These are phyloP conservation scores for Fraxinus greggii DNA, from an alignment of 305 asterid genomes.

Conservation along the genomic window DNA sequence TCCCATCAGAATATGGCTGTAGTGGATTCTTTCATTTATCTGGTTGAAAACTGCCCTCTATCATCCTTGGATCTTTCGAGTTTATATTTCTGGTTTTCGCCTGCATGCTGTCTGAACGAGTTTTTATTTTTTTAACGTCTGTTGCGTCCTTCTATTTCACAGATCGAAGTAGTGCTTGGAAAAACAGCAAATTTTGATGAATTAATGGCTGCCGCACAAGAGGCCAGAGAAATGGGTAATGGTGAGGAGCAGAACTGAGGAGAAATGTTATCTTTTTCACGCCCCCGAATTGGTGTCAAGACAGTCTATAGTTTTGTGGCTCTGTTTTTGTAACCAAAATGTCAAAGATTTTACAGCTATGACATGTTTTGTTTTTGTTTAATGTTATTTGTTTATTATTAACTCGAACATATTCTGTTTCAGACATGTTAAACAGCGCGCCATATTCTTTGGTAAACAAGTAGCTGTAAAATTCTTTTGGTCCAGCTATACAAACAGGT, in stretches of 20 bases:
- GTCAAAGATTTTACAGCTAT: constrained; percentile 1
- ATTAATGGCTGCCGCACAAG: constrained; percentile 57
- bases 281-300: background rate
- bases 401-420: background rate
- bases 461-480: background rate
- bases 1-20: background rate
- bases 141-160: constrained; percentile 29
- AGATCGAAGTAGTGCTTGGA: constrained; percentile 64
- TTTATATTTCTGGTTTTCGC: background rate
- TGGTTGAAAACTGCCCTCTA: background rate
- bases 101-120: background rate
- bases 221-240: constrained; percentile 39
- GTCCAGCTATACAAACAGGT: background rate
- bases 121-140: background rate
- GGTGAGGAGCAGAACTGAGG: constrained; percentile 38
- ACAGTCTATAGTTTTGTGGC: constrained; percentile 13
- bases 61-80: background rate
- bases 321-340: constrained; percentile 13
- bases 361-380: background rate
- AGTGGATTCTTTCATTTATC: background rate
- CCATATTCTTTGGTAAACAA: background rate
- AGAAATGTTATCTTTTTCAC: background rate
- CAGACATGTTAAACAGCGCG: background rate
- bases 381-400: background rate
- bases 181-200: constrained; percentile 64